phyloP scores from a whole-genome alignment of 192 early-diverging fungal species.

The Coemansia furcata region DNA sequence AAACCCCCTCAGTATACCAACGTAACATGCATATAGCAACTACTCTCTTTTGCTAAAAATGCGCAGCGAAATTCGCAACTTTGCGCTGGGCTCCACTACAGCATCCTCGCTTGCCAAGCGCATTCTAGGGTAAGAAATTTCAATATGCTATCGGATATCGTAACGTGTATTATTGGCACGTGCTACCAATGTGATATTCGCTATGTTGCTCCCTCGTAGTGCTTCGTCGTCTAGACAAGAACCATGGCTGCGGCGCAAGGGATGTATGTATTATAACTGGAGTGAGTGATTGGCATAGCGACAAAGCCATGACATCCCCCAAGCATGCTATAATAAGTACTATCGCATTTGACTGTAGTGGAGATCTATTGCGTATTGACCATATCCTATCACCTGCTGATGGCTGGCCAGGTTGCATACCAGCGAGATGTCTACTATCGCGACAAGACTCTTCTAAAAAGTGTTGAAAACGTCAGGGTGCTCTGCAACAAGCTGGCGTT shows the following conservation, averaged over 20 bases:
- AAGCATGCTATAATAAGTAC: not conserved
- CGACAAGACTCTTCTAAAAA: constrained; percentile 24
- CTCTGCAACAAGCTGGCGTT: constrained; percentile 30
- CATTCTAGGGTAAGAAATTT: not conserved
- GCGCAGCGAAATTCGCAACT: not conserved
- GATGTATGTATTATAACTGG: constrained; percentile 8
- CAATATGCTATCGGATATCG: not conserved
- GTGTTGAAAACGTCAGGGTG: constrained; percentile 32
- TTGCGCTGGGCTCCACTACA: not conserved
- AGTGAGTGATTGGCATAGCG: not conserved
- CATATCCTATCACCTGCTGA: constrained; percentile 17
- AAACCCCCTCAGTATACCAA: not conserved
- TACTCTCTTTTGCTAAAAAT: not conserved
- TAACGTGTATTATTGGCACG: not conserved
- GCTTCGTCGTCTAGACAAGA: not conserved
- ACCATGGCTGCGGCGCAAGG: constrained; percentile 3
- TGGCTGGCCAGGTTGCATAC: constrained; percentile 31
- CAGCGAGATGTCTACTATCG: constrained; percentile 48
- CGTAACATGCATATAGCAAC: not conserved
- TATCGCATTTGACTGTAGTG: constrained; percentile 5
- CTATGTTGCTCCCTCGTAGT: not conserved
- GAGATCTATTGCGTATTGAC: constrained; percentile 22
- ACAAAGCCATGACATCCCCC: not conserved
- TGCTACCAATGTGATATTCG: not conserved
- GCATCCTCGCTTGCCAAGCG: not conserved